Percentiles rank a stretch among this genome's conserved stretches.
Conservation (phyloP, 257 asterid genomes). For the Gynochthodes officinalis region DNA sequence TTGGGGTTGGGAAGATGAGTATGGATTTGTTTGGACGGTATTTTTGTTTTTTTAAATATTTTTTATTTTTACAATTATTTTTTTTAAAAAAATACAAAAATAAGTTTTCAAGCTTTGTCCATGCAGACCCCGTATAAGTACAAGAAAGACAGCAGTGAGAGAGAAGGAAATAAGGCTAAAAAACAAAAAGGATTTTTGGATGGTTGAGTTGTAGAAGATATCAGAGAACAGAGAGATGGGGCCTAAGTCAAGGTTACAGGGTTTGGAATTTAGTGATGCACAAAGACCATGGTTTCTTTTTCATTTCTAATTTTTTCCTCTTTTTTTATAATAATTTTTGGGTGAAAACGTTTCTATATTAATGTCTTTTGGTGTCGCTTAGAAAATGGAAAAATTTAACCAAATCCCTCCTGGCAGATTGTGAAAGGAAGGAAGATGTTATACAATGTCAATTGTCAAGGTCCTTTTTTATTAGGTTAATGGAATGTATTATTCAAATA, state of each 20-base stretch:
- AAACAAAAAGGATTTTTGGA: slow-evolving; percentile 32
- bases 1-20: not conserved
- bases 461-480: too few relatives aligned
- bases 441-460: not conserved
- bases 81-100: too few relatives aligned
- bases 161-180: slow-evolving; percentile 12
- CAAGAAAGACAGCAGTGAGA: slow-evolving; percentile 8
- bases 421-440: not conserved
- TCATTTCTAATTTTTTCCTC: not conserved
- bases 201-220: slow-evolving; percentile 23
- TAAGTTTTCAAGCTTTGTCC: too few relatives aligned
- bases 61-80: too few relatives aligned
- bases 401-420: not conserved
- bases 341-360: not conserved
- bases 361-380: too few relatives aligned
- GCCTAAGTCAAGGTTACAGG: slow-evolving; percentile 12
- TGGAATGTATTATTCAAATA: too few relatives aligned
- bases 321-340: not conserved
- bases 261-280: slow-evolving; percentile 22
- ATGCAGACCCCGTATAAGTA: too few relatives aligned
- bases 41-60: too few relatives aligned
- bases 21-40: too few relatives aligned
- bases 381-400: too few relatives aligned
- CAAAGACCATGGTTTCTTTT: not conserved
- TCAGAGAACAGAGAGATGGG: slow-evolving; percentile 20